Conservation (phyloP, 2,329 filamentous ascomycete genomes). For the Lecanicillium sp. region DNA sequence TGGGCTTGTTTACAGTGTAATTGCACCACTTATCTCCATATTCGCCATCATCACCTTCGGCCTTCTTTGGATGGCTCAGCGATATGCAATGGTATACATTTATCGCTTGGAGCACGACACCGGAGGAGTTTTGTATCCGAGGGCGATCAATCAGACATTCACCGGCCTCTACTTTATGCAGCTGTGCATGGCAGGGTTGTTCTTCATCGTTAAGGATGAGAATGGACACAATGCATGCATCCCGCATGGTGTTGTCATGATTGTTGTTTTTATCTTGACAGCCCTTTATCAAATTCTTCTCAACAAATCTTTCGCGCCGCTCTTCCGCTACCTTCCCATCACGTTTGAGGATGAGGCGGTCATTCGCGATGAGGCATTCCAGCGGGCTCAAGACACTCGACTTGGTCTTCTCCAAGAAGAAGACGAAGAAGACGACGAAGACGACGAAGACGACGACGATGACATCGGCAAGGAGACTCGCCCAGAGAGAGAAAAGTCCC, state of each 20-base stretch:
- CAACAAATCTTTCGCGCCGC: conserved; percentile 74
- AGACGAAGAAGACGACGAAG: conserved; percentile 36
- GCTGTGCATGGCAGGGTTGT: conserved; percentile 78
- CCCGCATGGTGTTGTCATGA: conserved; percentile 78
- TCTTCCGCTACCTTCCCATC: conserved; percentile 85
- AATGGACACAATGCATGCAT: conserved; percentile 50
- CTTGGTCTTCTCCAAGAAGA: conserved; percentile 53
- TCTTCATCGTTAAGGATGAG: conserved; percentile 66
- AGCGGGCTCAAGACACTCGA: conserved; percentile 64
- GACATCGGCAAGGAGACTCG: neutral
- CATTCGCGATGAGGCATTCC: conserved; percentile 82
- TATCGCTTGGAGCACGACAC: conserved; percentile 85
- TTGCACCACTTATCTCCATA: conserved; percentile 82
- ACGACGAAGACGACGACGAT: conserved; percentile 21
- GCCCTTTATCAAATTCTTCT: conserved; percentile 70
- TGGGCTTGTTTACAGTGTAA: conserved; percentile 77
- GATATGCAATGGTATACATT: conserved; percentile 96
- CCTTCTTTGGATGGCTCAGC: conserved; percentile 87
- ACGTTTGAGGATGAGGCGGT: conserved; percentile 94
- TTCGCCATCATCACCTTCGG: conserved; percentile 92
- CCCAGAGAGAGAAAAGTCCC: conserved; percentile 20
- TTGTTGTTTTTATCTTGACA: conserved; percentile 65
- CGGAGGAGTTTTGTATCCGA: conserved; percentile 83
- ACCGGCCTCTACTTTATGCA: conserved; percentile 95
- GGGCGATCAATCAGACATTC: conserved; percentile 91